Conservation (phyloP, 1,139 yeast genomes). For the Sporopachydermia cereana region DNA sequence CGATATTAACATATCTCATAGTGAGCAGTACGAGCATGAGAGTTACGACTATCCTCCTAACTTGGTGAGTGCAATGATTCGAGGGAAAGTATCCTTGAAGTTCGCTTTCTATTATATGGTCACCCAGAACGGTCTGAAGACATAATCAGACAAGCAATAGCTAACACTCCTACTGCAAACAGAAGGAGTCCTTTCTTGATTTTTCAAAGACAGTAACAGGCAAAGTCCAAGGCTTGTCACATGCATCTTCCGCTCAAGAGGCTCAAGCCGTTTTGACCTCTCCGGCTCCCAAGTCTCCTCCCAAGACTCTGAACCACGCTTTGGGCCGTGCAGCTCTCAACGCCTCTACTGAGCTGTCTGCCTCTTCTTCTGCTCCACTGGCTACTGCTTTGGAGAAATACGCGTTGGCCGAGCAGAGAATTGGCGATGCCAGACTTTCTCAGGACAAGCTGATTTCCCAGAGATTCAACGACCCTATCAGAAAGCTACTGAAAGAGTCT, state of each 20-base stretch:
- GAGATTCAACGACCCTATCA: conserved; percentile 59
- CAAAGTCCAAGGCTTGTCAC: conserved; percentile 57
- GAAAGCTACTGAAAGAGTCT: conserved; percentile 51
- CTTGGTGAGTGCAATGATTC: conserved; percentile 24
- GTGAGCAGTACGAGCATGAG: conserved; percentile 55
- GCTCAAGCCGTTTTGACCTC: conserved; percentile 65
- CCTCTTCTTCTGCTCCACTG: conserved; percentile 28
- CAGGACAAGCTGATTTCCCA: conserved; percentile 68
- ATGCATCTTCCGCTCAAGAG: conserved; percentile 70
- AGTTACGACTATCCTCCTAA: conserved; percentile 83
- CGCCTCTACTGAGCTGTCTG: conserved; percentile 32
- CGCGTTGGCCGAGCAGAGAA: conserved; percentile 47
- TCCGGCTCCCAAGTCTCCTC: conserved; percentile 51
- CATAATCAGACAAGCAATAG: too few species aligned
- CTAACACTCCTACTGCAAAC: too few species aligned
- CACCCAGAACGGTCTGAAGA: background rate
- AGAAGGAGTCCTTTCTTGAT: conserved; percentile 61
- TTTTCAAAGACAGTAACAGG: conserved; percentile 57
- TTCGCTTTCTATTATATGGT: background rate
- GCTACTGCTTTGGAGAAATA: conserved; percentile 38
- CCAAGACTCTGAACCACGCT: conserved; percentile 80
- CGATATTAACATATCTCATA: too few species aligned
- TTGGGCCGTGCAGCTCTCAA: conserved; percentile 63
- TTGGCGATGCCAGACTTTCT: conserved; percentile 75
- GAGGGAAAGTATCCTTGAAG: too few species aligned